A percentile compares a stretch with the other conserved stretches of the same genome.
Evolutionary conservation across 805 yeast genomes (phyloP).

Genomic region (Grigorovia jiainica): DNA sequence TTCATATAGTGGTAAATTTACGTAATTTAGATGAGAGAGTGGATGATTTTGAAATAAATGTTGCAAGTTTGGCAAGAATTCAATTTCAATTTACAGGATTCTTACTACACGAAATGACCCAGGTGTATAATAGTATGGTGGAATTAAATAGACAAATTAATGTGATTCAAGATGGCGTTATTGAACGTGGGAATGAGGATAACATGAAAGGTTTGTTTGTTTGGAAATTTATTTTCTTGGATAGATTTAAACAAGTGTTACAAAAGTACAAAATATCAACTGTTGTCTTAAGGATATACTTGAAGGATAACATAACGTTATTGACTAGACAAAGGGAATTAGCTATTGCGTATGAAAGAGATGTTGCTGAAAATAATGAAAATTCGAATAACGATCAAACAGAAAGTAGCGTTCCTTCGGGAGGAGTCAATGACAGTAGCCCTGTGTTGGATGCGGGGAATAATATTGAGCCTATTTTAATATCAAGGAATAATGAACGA

Average conservation of each 20-base stretch:
- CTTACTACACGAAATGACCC: slow-evolving; percentile 28
- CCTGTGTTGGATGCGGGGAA: too few species aligned
- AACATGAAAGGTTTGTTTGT: slow-evolving; percentile 21
- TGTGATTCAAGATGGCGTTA: slow-evolving; percentile 19
- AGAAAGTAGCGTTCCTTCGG: background rate
- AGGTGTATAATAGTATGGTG: slow-evolving; percentile 23
- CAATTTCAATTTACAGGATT: slow-evolving; percentile 30
- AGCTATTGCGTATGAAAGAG: slow-evolving; percentile 21
- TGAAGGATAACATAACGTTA: slow-evolving; percentile 26
- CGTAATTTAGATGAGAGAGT: slow-evolving; percentile 26
- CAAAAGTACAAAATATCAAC: slow-evolving; percentile 26
- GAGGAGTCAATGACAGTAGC: background rate
- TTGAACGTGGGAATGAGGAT: slow-evolving; percentile 11
- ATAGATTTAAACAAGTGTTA: slow-evolving; percentile 18
- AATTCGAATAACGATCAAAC: slow-evolving; percentile 2
- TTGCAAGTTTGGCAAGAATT: slow-evolving; percentile 29
- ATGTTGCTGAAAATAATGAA: slow-evolving; percentile 8
- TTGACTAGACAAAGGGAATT: slow-evolving; percentile 28
- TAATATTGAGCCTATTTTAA: background rate
- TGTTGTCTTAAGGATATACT: slow-evolving; percentile 24
- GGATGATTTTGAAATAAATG: slow-evolving; percentile 29
- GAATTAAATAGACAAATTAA: slow-evolving; percentile 25
- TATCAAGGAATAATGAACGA: slow-evolving; percentile 5
- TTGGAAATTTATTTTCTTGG: slow-evolving; percentile 23
- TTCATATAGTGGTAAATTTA: slow-evolving; percentile 24